Percentiles rank a stretch among this genome's conserved stretches.
Evolutionary conservation across 306 rosid genomes (phyloP).

Genomic region (Lathyrus oleraceus): DNA sequence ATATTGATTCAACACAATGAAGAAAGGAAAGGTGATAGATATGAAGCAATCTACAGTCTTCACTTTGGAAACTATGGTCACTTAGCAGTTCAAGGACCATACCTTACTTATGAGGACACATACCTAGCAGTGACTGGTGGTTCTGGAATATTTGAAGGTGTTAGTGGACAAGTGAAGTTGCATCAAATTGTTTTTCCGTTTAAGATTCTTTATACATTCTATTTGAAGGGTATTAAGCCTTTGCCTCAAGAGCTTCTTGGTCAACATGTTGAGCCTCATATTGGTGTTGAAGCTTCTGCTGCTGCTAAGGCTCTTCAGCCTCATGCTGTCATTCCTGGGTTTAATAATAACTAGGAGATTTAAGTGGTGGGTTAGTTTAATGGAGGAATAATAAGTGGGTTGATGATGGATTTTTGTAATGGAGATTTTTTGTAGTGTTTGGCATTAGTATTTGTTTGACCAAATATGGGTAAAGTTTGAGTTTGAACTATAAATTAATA

Average conservation of each 20-base stretch:
- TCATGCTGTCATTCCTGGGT: slow-evolving; percentile 49
- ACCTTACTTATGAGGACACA: slow-evolving; percentile 60
- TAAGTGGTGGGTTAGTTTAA: background rate
- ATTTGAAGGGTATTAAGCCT: slow-evolving; percentile 56
- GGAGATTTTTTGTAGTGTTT: background rate
- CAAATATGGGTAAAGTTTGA: background rate
- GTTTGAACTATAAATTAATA: background rate
- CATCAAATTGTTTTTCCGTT: slow-evolving; percentile 58
- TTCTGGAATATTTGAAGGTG: slow-evolving; percentile 66
- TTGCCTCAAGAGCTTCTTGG: slow-evolving; percentile 54
- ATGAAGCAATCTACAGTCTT: slow-evolving; percentile 65
- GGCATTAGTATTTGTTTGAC: background rate
- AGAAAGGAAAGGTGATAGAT: slow-evolving; percentile 55
- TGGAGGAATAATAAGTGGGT: background rate
- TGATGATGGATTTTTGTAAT: background rate
- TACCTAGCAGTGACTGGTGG: slow-evolving; percentile 66
- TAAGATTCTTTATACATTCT: slow-evolving; percentile 65
- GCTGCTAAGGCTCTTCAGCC: slow-evolving; percentile 54
- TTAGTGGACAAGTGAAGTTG: slow-evolving; percentile 56
- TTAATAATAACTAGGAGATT: background rate
- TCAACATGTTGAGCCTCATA: slow-evolving; percentile 44
- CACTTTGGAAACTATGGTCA: slow-evolving; percentile 69
- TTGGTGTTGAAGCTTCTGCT: slow-evolving; percentile 47
- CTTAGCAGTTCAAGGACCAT: slow-evolving; percentile 57
- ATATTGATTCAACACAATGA: slow-evolving; percentile 53